Evolutionary conservation across 306 rosid genomes (phyloP).

Genomic region (Lagenaria siceraria): DNA sequence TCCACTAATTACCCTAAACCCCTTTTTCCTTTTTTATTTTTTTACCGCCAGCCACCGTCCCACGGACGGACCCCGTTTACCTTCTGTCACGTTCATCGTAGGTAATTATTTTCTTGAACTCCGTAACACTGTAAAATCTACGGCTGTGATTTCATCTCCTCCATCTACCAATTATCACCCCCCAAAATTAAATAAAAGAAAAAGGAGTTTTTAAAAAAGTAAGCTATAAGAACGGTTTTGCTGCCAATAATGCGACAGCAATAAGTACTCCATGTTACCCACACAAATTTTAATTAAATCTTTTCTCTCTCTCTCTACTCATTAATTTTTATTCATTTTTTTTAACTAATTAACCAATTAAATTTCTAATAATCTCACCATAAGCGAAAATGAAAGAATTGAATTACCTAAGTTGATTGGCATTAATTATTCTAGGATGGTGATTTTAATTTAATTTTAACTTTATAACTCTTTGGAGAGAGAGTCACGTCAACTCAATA

Average conservation of each 20-base stretch:
- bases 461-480: neutral
- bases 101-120: neutral
- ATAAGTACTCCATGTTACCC: conserved; percentile 8
- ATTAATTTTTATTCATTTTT: neutral
- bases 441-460: neutral
- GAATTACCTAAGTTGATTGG: neutral
- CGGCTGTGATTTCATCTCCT: neutral
- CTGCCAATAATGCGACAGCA: conserved; percentile 12
- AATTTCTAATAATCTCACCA: neutral
- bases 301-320: neutral
- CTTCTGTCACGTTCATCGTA: neutral
- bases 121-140: neutral
- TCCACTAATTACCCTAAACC: neutral
- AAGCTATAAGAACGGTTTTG: neutral
- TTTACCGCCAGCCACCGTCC: neutral
- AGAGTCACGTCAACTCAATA: neutral
- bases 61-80: conserved; percentile 1
- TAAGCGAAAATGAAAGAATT: neutral
- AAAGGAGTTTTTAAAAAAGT: neutral
- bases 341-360: neutral
- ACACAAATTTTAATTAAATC: neutral
- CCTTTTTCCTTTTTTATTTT: neutral
- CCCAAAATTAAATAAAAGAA: neutral
- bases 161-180: neutral
- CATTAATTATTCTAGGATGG: neutral